Conservation (phyloP, 2,329 filamentous ascomycete species). For the Monosporascus sp. region DNA sequence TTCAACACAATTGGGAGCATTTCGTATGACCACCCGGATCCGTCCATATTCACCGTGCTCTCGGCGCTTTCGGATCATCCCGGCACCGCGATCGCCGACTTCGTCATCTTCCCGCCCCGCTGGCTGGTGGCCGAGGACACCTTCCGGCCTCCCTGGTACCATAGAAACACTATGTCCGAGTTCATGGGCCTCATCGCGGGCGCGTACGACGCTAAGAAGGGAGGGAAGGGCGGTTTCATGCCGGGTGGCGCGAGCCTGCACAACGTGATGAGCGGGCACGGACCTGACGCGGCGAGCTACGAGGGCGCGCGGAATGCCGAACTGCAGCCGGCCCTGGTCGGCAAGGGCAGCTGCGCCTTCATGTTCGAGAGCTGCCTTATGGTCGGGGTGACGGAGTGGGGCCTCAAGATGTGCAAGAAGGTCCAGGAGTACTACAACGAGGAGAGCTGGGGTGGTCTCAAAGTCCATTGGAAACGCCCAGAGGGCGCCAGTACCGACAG, state of each 20-base stretch:
- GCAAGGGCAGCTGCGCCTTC: conserved; percentile 57
- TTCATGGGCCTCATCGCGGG: conserved; percentile 46
- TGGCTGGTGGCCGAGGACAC: conserved; percentile 57
- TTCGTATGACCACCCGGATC: conserved; percentile 64
- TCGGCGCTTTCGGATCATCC: conserved; percentile 44
- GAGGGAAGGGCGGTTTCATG: conserved; percentile 37
- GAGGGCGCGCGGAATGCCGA: conserved; percentile 59
- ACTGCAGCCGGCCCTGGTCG: conserved; percentile 52
- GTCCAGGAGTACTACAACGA: conserved; percentile 66
- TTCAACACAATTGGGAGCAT: conserved; percentile 64
- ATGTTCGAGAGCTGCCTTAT: conserved; percentile 67
- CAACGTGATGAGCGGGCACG: conserved; percentile 57
- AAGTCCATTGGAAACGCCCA: conserved; percentile 53
- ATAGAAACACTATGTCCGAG: conserved; percentile 51
- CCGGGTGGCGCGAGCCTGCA: conserved; percentile 46
- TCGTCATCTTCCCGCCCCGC: conserved; percentile 57
- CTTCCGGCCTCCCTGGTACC: conserved; percentile 58
- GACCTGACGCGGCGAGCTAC: conserved; percentile 44
- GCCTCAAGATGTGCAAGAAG: conserved; percentile 51
- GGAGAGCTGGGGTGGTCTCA: conserved; percentile 72
- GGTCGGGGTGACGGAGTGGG: conserved; percentile 69
- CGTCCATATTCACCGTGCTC: conserved; percentile 61
- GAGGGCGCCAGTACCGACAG: conserved; percentile 21
- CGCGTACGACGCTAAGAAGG: conserved; percentile 48
- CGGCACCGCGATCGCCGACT: conserved; percentile 55